Percentiles rank a stretch among this genome's conserved stretches.
phyloP scores from a whole-genome alignment of 768 basidiomycete species.

The Naematelia aurantialba region DNA sequence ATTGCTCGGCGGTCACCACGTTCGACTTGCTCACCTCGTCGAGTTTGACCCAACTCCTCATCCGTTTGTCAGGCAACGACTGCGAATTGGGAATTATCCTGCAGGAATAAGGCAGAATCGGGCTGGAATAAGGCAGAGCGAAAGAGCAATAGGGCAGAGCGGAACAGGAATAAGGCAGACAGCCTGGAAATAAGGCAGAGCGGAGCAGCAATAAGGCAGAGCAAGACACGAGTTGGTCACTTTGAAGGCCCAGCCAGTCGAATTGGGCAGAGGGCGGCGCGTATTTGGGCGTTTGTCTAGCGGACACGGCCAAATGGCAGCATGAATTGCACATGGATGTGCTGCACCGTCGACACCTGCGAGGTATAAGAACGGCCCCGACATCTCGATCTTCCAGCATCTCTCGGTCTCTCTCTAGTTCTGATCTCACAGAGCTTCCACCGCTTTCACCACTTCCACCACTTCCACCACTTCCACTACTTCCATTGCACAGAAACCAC shows the following conservation, averaged over 20 bases:
- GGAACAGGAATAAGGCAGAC: not conserved
- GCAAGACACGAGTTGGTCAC: not conserved
- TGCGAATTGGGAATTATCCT: not conserved
- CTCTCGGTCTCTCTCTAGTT: too few species aligned
- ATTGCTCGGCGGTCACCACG: too few species aligned
- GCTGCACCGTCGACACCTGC: not conserved
- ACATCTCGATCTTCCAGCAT: too few species aligned
- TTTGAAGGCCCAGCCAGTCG: not conserved
- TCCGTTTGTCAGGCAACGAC: too few species aligned
- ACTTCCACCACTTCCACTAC: too few species aligned
- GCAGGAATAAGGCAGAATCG: not conserved
- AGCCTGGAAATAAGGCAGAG: not conserved
- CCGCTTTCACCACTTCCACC: too few species aligned
- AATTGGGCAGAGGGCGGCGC: not conserved
- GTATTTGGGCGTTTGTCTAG: not conserved
- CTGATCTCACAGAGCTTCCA: too few species aligned
- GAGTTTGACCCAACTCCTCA: too few species aligned
- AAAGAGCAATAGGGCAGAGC: not conserved
- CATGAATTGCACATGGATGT: not conserved
- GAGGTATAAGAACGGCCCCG: not conserved
- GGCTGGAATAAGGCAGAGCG: not conserved
- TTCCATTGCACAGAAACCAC: too few species aligned
- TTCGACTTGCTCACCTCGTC: too few species aligned
- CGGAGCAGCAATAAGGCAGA: not conserved
- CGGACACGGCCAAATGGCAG: not conserved